Evolutionary conservation across 495 filamentous ascomycete species (phyloP).

Genomic region (Talaromyces proteolyticus): DNA sequence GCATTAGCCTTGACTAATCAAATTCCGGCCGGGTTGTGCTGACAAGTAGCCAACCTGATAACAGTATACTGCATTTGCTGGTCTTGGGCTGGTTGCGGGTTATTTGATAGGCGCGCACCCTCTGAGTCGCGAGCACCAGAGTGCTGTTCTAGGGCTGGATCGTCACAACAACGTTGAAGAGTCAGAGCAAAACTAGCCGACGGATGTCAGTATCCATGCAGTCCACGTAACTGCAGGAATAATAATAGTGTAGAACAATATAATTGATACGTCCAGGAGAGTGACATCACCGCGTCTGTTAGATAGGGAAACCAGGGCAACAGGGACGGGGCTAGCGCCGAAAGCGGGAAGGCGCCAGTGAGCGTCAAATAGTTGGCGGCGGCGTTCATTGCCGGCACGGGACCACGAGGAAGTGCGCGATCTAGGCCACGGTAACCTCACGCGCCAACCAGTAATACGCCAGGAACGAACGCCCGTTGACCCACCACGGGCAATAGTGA

Average conservation of each 20-base stretch:
- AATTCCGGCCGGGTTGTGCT: neutral
- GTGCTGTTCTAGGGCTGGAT: neutral
- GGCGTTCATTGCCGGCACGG: neutral
- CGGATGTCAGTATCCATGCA: too few species aligned
- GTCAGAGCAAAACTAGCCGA: neutral
- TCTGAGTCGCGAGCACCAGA: neutral
- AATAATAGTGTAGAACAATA: neutral
- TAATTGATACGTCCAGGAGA: too few species aligned
- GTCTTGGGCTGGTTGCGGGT: neutral
- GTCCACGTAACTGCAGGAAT: neutral
- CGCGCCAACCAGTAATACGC: neutral
- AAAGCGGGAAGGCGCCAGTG: neutral
- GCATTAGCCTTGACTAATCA: neutral
- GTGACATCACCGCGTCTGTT: too few species aligned
- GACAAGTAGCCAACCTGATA: neutral
- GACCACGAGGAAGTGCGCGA: neutral
- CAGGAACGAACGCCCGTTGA: too few species aligned
- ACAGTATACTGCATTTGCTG: constrained; percentile 1
- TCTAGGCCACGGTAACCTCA: neutral
- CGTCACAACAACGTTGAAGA: neutral
- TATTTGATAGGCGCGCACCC: constrained; percentile 1
- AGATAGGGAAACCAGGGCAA: neutral
- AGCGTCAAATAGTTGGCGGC: neutral
- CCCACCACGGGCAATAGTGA: too few species aligned
- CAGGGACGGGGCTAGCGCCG: neutral